A percentile compares a stretch with the other conserved stretches of the same genome.
Conservation (phyloP, 129 eudicot genomes). For the Tagetes patula region DNA sequence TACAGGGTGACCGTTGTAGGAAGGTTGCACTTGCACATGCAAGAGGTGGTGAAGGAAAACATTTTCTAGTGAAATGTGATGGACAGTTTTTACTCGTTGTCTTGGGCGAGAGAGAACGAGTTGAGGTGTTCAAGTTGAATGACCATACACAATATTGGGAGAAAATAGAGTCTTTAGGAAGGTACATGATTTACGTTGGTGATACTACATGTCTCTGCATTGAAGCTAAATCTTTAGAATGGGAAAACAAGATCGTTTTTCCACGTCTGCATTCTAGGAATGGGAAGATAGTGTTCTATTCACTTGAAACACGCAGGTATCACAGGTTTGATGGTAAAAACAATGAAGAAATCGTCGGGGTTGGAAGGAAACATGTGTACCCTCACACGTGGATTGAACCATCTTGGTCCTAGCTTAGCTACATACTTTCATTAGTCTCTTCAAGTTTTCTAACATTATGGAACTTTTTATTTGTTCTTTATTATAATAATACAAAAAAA, state of each 20-base stretch:
- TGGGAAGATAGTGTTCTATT: constrained; percentile 26
- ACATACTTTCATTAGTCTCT: neutral
- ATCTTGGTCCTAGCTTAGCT: constrained; percentile 12
- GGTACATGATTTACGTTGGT: constrained; percentile 17
- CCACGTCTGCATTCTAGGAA: neutral
- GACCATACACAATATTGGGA: neutral
- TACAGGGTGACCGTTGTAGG: neutral
- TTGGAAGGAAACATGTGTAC: neutral
- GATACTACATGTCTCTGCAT: neutral
- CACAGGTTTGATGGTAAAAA: neutral
- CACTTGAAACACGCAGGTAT: constrained; percentile 20
- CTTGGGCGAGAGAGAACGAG: constrained; percentile 3
- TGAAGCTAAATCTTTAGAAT: neutral
- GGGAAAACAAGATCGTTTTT: constrained; percentile 33
- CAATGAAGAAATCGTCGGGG: neutral
- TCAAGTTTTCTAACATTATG: too few species aligned
- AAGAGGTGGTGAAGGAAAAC: neutral
- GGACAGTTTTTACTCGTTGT: neutral
- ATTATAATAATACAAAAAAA: too few species aligned
- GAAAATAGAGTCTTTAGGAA: constrained; percentile 16
- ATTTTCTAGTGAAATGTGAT: neutral
- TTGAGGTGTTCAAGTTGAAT: constrained; percentile 29
- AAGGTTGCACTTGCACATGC: neutral
- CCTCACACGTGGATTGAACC: constrained; percentile 24
- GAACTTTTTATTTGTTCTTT: too few species aligned